phyloP scores from a whole-genome alignment of 371 early-diverging fungal species.

The Chytridiales sp. region DNA sequence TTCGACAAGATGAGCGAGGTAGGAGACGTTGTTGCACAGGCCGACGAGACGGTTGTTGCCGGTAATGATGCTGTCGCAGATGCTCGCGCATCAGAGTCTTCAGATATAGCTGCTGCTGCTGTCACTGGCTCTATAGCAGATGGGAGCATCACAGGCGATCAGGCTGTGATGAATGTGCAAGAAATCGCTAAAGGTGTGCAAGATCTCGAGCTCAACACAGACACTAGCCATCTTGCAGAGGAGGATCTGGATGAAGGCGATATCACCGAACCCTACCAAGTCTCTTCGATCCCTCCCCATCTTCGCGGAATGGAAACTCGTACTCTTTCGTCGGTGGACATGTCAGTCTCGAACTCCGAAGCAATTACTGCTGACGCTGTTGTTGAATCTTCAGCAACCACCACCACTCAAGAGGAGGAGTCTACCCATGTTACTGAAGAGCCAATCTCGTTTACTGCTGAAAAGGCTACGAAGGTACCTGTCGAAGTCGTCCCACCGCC shows the following conservation, averaged over 20 bases:
- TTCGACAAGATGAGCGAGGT: too few species aligned
- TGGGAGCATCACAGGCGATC: conserved; percentile 2
- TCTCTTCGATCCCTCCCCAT: background rate
- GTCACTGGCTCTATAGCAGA: too few species aligned
- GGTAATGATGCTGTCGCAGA: background rate
- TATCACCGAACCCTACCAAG: background rate
- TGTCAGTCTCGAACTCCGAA: background rate
- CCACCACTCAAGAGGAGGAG: background rate
- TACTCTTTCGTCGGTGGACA: background rate
- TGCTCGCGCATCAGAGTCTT: background rate
- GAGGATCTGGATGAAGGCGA: conserved; percentile 1
- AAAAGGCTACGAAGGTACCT: background rate
- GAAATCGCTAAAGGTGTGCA: background rate
- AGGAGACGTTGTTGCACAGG: background rate
- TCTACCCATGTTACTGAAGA: background rate
- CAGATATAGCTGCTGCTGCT: too few species aligned
- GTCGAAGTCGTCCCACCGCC: background rate
- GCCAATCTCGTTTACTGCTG: background rate
- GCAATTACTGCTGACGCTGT: background rate
- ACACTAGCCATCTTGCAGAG: background rate
- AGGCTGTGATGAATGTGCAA: background rate
- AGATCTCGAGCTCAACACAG: background rate
- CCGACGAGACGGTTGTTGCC: background rate
- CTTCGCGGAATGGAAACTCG: background rate
- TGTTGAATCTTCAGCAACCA: background rate